Conservation (phyloP, 306 rosid species). For the Inga leiocalycina region DNA sequence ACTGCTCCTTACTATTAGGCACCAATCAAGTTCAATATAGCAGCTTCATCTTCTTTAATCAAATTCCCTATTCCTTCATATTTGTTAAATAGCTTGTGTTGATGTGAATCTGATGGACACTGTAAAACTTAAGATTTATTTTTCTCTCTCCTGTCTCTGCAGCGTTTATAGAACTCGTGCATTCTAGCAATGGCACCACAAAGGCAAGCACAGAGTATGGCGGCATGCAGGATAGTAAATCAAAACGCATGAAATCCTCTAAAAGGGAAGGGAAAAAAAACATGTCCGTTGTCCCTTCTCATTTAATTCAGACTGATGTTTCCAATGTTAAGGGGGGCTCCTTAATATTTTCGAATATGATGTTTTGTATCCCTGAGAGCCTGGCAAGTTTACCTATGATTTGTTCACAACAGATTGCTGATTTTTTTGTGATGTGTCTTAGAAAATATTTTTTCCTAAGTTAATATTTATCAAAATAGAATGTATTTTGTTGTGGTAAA, state of each 20-base stretch:
- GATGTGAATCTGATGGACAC: background rate
- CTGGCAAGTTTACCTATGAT: conserved; percentile 18
- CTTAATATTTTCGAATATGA: conserved; percentile 74
- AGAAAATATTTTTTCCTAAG: background rate
- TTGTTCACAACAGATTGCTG: conserved; percentile 25
- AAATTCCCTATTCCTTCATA: background rate
- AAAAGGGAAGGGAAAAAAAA: conserved; percentile 59
- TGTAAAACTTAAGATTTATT: background rate
- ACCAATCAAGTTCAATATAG: background rate
- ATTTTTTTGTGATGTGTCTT: background rate
- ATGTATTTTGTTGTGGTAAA: background rate
- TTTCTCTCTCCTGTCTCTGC: conserved; percentile 37
- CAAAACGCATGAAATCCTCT: conserved; percentile 52
- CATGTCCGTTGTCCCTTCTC: conserved; percentile 76
- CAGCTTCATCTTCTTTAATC: background rate
- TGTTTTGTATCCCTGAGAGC: conserved; percentile 86
- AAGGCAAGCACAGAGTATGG: conserved; percentile 57
- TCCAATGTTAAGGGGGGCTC: conserved; percentile 74
- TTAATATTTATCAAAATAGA: background rate
- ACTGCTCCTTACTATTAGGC: conserved; percentile 21
- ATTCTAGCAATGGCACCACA: conserved; percentile 83
- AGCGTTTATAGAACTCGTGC: conserved; percentile 92
- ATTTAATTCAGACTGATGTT: conserved; percentile 88
- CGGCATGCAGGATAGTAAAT: conserved; percentile 56
- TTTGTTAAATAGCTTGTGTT: conserved; percentile 25